These are phyloP conservation scores for Peronospora tabacina DNA, from an alignment of 352 stramenopile species.

Conservation along the genomic window DNA sequence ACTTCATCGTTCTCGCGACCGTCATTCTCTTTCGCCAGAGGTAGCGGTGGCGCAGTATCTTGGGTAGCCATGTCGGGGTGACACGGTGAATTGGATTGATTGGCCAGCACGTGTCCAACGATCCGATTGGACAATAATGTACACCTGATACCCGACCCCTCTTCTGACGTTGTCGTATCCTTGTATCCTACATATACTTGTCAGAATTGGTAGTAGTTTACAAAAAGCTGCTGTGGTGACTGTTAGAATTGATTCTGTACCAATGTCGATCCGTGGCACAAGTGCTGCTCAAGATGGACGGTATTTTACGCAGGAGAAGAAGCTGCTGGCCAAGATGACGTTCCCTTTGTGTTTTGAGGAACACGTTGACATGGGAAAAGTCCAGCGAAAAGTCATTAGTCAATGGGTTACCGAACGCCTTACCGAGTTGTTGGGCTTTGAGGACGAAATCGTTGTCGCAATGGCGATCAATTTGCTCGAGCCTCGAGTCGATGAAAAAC, in stretches of 20 bases:
- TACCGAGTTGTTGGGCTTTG: conserved; percentile 83
- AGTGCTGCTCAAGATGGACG: conserved; percentile 63
- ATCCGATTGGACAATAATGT: conserved; percentile 4
- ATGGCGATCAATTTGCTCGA: conserved; percentile 83
- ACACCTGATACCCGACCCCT: no score
- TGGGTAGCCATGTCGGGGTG: conserved; percentile 11
- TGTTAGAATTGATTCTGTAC: no score
- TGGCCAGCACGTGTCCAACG: background rate
- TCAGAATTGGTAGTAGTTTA: no score
- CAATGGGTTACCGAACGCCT: conserved; percentile 86
- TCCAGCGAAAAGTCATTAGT: conserved; percentile 87
- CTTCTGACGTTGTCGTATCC: no score
- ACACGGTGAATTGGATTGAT: background rate
- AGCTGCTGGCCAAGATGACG: conserved; percentile 77
- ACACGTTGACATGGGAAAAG: conserved; percentile 80
- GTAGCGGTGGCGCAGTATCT: background rate
- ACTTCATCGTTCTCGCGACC: conserved; percentile 40
- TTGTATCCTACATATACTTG: no score
- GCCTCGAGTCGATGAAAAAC: conserved; percentile 53
- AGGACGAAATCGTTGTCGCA: conserved; percentile 89
- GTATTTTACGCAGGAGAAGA: conserved; percentile 85
- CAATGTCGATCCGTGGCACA: conserved; percentile 33
- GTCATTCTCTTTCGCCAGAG: conserved; percentile 2
- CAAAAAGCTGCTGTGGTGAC: no score
- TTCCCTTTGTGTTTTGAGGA: conserved; percentile 77